phyloP scores from a whole-genome alignment of 208 protist genomes.

The Plasmodiophora brassicae region DNA sequence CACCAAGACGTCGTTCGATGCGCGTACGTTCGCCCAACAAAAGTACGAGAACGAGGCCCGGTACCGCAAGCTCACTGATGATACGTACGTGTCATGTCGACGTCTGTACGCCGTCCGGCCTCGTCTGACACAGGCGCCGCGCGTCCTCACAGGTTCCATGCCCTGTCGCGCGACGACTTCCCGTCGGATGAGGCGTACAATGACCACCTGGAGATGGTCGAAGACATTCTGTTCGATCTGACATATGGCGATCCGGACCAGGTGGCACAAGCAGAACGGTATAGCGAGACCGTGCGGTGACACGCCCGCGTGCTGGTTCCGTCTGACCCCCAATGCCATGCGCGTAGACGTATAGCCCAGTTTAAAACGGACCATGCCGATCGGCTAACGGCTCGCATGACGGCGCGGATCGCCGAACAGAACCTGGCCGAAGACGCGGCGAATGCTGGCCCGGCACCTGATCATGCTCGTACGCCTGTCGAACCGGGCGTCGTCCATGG shows the following conservation, averaged over 20 bases:
- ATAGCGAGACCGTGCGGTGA: too few species aligned
- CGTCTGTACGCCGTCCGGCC: too few species aligned
- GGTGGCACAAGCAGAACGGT: neutral
- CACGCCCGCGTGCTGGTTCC: too few species aligned
- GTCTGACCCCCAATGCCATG: neutral
- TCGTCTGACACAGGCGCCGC: too few species aligned
- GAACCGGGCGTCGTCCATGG: neutral
- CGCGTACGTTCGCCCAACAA: neutral
- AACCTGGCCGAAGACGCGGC: neutral
- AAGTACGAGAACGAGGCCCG: constrained; percentile 2
- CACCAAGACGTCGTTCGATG: neutral
- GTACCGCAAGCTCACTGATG: constrained; percentile 6
- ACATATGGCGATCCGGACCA: neutral
- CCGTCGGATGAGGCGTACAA: constrained; percentile 16
- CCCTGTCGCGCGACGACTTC: neutral
- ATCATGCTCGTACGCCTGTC: neutral
- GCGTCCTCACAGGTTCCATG: neutral
- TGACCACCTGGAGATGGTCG: constrained; percentile 24
- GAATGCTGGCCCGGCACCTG: neutral
- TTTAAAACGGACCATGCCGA: neutral
- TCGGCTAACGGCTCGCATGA: constrained; percentile 1
- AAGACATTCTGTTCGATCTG: neutral
- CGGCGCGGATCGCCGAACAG: constrained; percentile 3
- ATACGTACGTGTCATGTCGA: neutral
- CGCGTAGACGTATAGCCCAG: neutral